Evolutionary conservation across 208 protist genomes (phyloP).

Genomic region (Leishmania amazonensis): DNA sequence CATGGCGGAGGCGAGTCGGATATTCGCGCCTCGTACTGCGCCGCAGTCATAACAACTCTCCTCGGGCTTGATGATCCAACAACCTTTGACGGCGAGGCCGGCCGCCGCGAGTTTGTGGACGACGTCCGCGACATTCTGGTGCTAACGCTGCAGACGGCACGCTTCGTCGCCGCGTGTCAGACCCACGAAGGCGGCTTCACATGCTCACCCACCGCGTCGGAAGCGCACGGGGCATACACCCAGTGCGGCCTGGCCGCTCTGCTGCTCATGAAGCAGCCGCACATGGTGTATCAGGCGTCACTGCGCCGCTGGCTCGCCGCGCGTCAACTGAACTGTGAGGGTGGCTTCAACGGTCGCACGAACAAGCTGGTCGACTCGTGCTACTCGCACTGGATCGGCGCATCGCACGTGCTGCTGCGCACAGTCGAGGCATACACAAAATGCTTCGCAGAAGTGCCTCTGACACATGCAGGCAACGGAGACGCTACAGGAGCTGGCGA

Average conservation of each 20-base stretch:
- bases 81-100: constrained; percentile 31
- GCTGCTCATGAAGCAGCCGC: constrained; percentile 58
- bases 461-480: not conserved
- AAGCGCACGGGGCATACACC: constrained; percentile 95
- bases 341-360: constrained; percentile 95
- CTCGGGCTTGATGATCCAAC: constrained; percentile 64
- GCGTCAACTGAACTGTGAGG: constrained; percentile 82
- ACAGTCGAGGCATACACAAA: constrained; percentile 49
- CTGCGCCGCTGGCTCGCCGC: constrained; percentile 79
- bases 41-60: constrained; percentile 64
- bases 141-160: constrained; percentile 48
- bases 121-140: constrained; percentile 43
- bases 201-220: constrained; percentile 48
- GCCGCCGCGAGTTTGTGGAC: constrained; percentile 13
- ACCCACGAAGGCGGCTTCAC: constrained; percentile 94
- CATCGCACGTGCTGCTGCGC: constrained; percentile 66
- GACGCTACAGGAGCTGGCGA: not conserved
- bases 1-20: constrained; percentile 87
- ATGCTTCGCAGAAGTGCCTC: constrained; percentile 15
- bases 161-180: constrained; percentile 82
- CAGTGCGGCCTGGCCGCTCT: constrained; percentile 87
- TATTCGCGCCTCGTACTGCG: constrained; percentile 89
- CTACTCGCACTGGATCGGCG: constrained; percentile 97
- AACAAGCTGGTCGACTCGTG: constrained; percentile 98
- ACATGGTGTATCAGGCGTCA: constrained; percentile 50